A percentile compares a stretch with the other conserved stretches of the same genome.
These are phyloP conservation scores for Phytophthora fragariae DNA, from an alignment of 352 stramenopile genomes.

Conservation along the genomic window DNA sequence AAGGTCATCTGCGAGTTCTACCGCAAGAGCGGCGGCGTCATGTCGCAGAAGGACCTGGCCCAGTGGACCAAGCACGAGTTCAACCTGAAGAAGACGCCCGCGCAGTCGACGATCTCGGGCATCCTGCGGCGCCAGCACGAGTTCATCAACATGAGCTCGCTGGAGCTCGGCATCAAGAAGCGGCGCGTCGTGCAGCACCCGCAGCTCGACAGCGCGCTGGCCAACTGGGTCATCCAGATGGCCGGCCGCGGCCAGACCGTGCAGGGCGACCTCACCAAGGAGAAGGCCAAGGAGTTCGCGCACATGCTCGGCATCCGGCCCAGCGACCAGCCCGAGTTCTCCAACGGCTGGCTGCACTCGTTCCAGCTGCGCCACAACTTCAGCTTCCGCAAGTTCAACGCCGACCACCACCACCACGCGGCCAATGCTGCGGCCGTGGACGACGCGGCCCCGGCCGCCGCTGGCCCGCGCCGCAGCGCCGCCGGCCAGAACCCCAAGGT, in stretches of 20 bases:
- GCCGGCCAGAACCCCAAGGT: constrained; percentile 40
- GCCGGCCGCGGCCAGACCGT: constrained; percentile 80
- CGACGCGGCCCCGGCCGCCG: neutral
- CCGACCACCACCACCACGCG: constrained; percentile 49
- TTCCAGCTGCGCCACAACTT: constrained; percentile 89
- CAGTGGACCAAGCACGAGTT: constrained; percentile 91
- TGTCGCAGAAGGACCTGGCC: constrained; percentile 88
- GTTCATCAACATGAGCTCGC: constrained; percentile 86
- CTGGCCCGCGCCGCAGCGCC: neutral
- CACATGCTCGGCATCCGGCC: constrained; percentile 84
- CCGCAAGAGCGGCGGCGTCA: constrained; percentile 77
- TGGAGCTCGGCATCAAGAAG: constrained; percentile 87
- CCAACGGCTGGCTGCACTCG: constrained; percentile 81
- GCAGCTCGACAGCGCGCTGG: constrained; percentile 78
- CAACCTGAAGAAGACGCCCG: constrained; percentile 79
- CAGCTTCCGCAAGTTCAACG: constrained; percentile 86
- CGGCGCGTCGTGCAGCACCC: constrained; percentile 83
- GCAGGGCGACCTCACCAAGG: constrained; percentile 85
- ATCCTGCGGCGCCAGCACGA: constrained; percentile 85
- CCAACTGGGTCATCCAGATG: constrained; percentile 90
- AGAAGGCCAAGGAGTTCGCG: constrained; percentile 88
- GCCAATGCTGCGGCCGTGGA: neutral
- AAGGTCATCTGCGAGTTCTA: constrained; percentile 89
- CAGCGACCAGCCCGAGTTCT: constrained; percentile 82
- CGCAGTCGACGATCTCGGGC: constrained; percentile 86